Evolutionary conservation across 2,329 filamentous ascomycete genomes (phyloP), one percentile per base, ranked within the genome.

Genomic region (Alternaria novae-zelandiae): DNA sequence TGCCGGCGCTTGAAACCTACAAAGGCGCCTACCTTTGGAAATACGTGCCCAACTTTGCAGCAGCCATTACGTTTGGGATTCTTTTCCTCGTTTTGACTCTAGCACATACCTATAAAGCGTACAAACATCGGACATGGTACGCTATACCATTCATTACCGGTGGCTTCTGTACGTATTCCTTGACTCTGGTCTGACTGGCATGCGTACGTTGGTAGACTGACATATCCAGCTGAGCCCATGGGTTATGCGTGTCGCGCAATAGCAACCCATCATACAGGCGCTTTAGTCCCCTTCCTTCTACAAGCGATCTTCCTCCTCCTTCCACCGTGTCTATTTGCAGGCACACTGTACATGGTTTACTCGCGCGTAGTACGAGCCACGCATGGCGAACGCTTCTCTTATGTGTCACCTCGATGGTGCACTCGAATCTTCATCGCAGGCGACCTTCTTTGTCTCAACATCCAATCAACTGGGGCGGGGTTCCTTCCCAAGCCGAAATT

Each of bases 371-470:
- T 83, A 3, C 61, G 55, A 28, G 70, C 75, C 45, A 70, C 82
- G 1, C 71, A 81, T 17, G 82, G 78, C 5, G 76, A 80, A 17
- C 51, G 72, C 0, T 75, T 80, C 67, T 81, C 83, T 0, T 46
- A 84, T 17, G 78, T 86, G 54, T 67, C 73, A 3, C 72, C 77
- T 2, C 76, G 62, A 13, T 83, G 82, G 80, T 71, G 87, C 11
- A 87, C 86, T 1, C 83, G 81, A 41, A 77, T 84, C 32, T 88
- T 88, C 65, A 85, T 89, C 6, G 26, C 69, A 5, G 84, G 85
- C 36, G 86, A 88, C 68, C 69, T 87, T 3, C 49, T 86, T 6
- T 84, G 83, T 1, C 84, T 89, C 65, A 26, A 82, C 2, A 72
- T 86, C 3, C 86, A 88, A 70, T 78, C 77, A 7, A 74, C 74